Conservation (phyloP, 768 basidiomycete genomes). For the Dacryopinax spathularia region DNA sequence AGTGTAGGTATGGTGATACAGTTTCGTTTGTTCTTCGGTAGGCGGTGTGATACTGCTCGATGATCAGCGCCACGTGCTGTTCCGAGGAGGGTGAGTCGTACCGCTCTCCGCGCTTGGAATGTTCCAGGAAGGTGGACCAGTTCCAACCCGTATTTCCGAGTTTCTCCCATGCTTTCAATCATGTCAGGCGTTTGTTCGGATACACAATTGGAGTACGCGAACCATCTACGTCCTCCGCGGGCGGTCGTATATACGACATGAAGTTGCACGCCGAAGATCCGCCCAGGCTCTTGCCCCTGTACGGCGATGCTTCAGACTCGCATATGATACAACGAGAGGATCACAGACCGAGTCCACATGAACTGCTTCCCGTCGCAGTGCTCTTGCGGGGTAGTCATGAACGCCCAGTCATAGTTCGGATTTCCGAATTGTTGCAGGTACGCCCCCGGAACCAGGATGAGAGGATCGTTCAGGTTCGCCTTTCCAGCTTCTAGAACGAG, state of each 20-base stretch:
- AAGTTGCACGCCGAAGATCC: conserved; percentile 37
- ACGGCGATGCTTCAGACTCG: not conserved
- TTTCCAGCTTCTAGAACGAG: conserved; percentile 18
- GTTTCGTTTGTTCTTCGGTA: not conserved
- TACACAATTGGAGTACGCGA: conserved; percentile 21
- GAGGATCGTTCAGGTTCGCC: conserved; percentile 24
- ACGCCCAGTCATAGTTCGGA: conserved; percentile 17
- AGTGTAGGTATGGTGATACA: not conserved
- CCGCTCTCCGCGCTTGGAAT: conserved; percentile 6
- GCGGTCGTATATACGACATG: conserved; percentile 11
- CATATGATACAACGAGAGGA: not conserved
- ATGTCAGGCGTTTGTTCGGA: conserved; percentile 19
- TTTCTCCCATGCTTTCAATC: conserved; percentile 17
- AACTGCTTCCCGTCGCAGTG: conserved; percentile 13
- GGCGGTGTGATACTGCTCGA: not conserved
- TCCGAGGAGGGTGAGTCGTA: conserved; percentile 1
- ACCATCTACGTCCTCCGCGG: conserved; percentile 10
- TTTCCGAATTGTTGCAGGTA: conserved; percentile 23
- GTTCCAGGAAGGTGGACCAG: conserved; percentile 17
- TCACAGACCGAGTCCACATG: conserved; percentile 18
- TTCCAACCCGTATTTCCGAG: conserved; percentile 23
- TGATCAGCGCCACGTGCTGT: not conserved
- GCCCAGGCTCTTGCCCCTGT: conserved; percentile 23
- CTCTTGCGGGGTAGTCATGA: conserved; percentile 12
- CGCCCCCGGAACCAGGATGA: conserved; percentile 16